Evolutionary conservation across 495 filamentous ascomycete species (phyloP).

Genomic region (Trichoderma gamsii): DNA sequence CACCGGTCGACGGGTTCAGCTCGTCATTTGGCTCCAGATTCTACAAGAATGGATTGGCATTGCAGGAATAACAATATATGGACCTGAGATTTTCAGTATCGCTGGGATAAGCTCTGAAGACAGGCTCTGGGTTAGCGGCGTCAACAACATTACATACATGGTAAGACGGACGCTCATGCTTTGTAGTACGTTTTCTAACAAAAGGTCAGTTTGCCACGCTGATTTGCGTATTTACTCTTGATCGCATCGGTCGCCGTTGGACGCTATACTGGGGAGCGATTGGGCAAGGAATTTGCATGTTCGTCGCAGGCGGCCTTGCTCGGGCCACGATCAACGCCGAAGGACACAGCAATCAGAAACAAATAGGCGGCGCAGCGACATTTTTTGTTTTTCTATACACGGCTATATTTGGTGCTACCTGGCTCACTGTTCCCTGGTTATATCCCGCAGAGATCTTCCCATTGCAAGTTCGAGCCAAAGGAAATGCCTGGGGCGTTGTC

Average conservation of each 20-base stretch:
- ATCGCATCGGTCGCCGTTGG: constrained; percentile 55
- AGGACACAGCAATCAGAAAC: constrained; percentile 21
- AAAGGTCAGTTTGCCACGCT: constrained; percentile 14
- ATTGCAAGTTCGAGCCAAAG: constrained; percentile 58
- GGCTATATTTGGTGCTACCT: constrained; percentile 62
- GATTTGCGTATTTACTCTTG: constrained; percentile 36
- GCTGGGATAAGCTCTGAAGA: constrained; percentile 20
- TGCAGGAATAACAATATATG: constrained; percentile 26
- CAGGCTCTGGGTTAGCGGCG: constrained; percentile 18
- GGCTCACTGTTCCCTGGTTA: constrained; percentile 66
- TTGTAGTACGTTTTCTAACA: too few relatives aligned
- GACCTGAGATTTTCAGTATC: constrained; percentile 23
- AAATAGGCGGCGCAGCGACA: constrained; percentile 56
- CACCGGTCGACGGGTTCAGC: constrained; percentile 24
- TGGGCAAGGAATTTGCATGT: constrained; percentile 55
- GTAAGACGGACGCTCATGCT: background rate
- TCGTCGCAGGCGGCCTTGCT: constrained; percentile 6
- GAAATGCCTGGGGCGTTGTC: constrained; percentile 70
- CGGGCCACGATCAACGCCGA: constrained; percentile 11
- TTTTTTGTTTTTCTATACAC: constrained; percentile 68
- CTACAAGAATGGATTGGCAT: constrained; percentile 38
- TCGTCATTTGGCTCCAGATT: constrained; percentile 28
- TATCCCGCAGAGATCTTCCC: constrained; percentile 72
- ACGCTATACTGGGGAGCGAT: constrained; percentile 62
- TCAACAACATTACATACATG: constrained; percentile 21